These are phyloP conservation scores for Tetracladium marchalianum DNA, from an alignment of 495 filamentous ascomycete species.

Conservation along the genomic window DNA sequence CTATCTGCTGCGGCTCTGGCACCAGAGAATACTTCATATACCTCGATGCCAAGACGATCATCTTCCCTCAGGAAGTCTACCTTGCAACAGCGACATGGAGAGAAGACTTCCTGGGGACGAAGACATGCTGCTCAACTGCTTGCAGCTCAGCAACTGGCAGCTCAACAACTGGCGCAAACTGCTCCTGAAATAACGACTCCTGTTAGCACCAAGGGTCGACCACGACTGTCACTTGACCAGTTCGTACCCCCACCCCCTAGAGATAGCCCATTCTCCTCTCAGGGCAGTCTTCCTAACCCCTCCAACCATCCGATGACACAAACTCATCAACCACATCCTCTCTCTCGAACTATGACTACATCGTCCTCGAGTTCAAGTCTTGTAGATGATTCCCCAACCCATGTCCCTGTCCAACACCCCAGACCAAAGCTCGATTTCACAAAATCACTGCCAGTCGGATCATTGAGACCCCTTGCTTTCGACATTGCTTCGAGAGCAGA, in stretches of 20 bases:
- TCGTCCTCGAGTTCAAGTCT: constrained; percentile 76
- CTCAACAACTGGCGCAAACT: constrained; percentile 18
- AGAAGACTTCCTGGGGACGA: constrained; percentile 47
- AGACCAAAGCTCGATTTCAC: constrained; percentile 59
- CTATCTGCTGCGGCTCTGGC: constrained; percentile 19
- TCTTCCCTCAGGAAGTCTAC: constrained; percentile 79
- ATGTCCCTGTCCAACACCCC: constrained; percentile 44
- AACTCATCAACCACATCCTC: constrained; percentile 60
- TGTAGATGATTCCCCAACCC: constrained; percentile 64
- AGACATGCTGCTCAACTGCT: constrained; percentile 36
- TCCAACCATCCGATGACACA: constrained; percentile 40
- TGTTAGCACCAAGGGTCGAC: constrained; percentile 38
- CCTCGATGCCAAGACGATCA: constrained; percentile 38
- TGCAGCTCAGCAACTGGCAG: constrained; percentile 24
- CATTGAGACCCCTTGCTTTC: constrained; percentile 36
- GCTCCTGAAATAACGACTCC: constrained; percentile 39
- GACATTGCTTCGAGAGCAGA: constrained; percentile 28
- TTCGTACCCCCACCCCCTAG: constrained; percentile 49
- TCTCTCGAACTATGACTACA: constrained; percentile 74
- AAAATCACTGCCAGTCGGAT: constrained; percentile 67
- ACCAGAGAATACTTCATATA: constrained; percentile 15
- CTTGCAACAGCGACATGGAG: constrained; percentile 66
- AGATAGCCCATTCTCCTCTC: constrained; percentile 52
- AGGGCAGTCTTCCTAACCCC: constrained; percentile 40
- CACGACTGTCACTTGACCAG: constrained; percentile 69